Conservation (phyloP, 441 rosid genomes). For the Melastoma candidum region DNA sequence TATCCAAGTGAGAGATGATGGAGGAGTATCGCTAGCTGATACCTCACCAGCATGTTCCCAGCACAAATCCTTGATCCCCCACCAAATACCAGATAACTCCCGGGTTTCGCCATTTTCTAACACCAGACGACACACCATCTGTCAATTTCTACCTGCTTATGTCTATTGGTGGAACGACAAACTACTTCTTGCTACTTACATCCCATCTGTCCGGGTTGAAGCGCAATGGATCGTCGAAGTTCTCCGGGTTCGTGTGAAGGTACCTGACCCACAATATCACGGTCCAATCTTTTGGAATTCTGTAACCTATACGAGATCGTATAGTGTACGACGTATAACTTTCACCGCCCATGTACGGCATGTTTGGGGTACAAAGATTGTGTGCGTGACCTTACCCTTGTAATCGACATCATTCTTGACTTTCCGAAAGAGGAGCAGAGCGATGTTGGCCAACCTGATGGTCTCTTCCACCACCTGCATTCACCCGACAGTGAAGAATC, state of each 20-base stretch:
- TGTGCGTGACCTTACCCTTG: background rate
- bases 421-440: background rate
- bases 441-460: background rate
- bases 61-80: conserved; percentile 28
- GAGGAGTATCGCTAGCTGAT: conserved; percentile 24
- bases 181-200: conserved; percentile 7
- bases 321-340: background rate
- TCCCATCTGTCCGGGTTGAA: conserved; percentile 38
- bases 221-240: conserved; percentile 32
- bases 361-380: too few relatives aligned
- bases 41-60: conserved; percentile 29
- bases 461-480: background rate
- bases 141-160: background rate
- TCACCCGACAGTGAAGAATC: too few relatives aligned
- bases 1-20: conserved; percentile 37
- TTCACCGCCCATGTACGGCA: too few relatives aligned
- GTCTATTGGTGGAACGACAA: too few relatives aligned
- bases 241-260: conserved; percentile 23
- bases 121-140: background rate
- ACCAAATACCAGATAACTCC: conserved; percentile 25
- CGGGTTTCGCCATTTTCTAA: conserved; percentile 21
- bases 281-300: conserved; percentile 33
- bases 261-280: conserved; percentile 27
- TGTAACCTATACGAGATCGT: conserved; percentile 18
- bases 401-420: background rate